These are phyloP conservation scores for Prunus mume DNA, from an alignment of 306 rosid genomes.

Conservation along the genomic window DNA sequence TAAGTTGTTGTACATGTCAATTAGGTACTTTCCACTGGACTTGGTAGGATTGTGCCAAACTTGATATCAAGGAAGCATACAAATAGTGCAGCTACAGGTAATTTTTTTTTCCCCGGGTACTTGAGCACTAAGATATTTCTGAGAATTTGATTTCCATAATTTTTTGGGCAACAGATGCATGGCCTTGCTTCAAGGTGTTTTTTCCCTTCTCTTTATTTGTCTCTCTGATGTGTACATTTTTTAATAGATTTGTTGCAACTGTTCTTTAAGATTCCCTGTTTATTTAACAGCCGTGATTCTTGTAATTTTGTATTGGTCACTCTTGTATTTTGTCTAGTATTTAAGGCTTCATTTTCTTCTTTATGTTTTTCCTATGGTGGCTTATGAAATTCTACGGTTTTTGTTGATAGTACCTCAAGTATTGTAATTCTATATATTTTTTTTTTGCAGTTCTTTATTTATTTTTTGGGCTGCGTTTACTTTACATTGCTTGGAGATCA, in stretches of 20 bases:
- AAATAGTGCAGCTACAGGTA: slow-evolving; percentile 97
- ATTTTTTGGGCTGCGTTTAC: slow-evolving; percentile 85
- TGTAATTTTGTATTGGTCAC: neutral
- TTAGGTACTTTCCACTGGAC: slow-evolving; percentile 95
- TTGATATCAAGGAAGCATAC: slow-evolving; percentile 99
- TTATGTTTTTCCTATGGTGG: neutral
- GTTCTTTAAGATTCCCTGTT: neutral
- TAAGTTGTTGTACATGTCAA: slow-evolving; percentile 34
- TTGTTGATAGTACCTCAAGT: slow-evolving; percentile 16
- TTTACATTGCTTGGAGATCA: slow-evolving; percentile 98
- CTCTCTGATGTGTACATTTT: neutral
- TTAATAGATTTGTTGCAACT: neutral
- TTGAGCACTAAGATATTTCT: neutral
- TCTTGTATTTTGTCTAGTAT: neutral
- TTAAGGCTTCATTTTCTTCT: neutral
- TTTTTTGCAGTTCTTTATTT: slow-evolving; percentile 75
- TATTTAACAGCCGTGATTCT: neutral
- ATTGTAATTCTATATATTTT: slow-evolving; percentile 2
- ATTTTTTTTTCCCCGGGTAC: neutral
- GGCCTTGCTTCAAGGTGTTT: neutral
- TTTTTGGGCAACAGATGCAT: neutral
- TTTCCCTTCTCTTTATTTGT: neutral
- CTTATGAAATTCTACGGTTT: neutral
- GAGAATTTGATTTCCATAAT: neutral
- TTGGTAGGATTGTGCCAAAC: slow-evolving; percentile 97